Conservation (phyloP, 2,329 filamentous ascomycete species). For the Pseudopithomyces maydicus region DNA sequence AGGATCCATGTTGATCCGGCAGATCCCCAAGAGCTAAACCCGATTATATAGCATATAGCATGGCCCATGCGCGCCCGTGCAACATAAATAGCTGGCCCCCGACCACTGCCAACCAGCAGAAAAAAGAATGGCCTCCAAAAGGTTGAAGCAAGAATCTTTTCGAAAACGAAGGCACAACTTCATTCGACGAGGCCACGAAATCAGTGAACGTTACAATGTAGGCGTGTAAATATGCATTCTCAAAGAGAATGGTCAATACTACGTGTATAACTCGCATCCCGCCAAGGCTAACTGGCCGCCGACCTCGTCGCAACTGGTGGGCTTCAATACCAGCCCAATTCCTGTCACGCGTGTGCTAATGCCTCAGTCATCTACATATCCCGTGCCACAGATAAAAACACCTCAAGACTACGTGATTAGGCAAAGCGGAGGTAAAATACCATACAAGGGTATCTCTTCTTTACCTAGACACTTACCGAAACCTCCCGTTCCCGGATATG, state of each 20-base stretch:
- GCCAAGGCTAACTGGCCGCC: conserved; percentile 12
- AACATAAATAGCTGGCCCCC: conserved; percentile 13
- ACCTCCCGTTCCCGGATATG: conserved; percentile 17
- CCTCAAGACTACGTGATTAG: conserved; percentile 5
- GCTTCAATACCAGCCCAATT: background rate
- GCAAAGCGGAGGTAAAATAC: conserved; percentile 1
- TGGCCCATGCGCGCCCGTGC: conserved; percentile 10
- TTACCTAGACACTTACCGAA: conserved; percentile 14
- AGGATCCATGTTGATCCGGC: conserved; percentile 8
- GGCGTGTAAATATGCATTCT: conserved; percentile 18
- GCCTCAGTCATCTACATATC: conserved; percentile 8
- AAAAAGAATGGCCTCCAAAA: conserved; percentile 17
- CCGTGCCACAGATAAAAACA: conserved; percentile 17
- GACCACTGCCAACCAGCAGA: background rate
- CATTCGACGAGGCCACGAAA: conserved; percentile 15
- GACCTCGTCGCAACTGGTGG: conserved; percentile 10
- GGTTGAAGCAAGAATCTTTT: conserved; percentile 20
- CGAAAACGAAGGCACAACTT: conserved; percentile 20
- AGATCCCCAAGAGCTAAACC: background rate
- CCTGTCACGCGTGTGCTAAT: background rate
- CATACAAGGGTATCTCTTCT: conserved; percentile 4
- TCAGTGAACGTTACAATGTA: conserved; percentile 18
- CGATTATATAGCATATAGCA: conserved; percentile 7
- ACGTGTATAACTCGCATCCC: conserved; percentile 18
- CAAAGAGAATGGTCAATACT: conserved; percentile 19